Percentiles rank a stretch among this genome's conserved stretches.
These are phyloP conservation scores for Candolleomyces aberdarensis DNA, from an alignment of 768 basidiomycete species.

Conservation along the genomic window DNA sequence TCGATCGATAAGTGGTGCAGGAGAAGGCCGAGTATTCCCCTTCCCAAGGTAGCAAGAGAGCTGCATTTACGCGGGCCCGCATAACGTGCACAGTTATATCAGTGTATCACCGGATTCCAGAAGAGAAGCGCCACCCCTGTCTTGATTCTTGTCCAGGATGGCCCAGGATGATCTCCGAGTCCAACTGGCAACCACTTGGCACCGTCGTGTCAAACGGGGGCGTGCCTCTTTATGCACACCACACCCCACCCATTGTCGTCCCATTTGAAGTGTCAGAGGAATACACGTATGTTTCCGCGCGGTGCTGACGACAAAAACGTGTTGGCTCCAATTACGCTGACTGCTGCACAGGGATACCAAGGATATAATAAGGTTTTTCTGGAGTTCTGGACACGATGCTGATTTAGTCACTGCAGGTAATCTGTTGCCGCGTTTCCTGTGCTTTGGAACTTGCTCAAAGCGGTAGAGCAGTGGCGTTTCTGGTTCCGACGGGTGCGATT, in stretches of 20 bases:
- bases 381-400: conserved; percentile 8
- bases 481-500: conserved; percentile 7
- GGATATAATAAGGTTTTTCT: conserved; percentile 1
- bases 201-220: no score
- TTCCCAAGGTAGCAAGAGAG: neutral
- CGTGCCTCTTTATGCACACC: no score
- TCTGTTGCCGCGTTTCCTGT: conserved; percentile 11
- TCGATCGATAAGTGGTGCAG: neutral
- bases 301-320: conserved; percentile 6
- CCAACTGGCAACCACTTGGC: no score
- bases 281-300: neutral
- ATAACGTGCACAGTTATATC: neutral
- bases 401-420: conserved; percentile 4
- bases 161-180: no score
- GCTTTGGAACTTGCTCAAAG: conserved; percentile 7
- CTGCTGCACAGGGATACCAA: neutral
- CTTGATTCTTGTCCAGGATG: no score
- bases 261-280: no score
- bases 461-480: conserved; percentile 9
- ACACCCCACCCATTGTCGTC: no score
- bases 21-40: neutral
- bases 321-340: neutral
- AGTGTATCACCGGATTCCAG: no score
- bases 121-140: no score
- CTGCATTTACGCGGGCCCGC: neutral